Base-by-base conservation (phyloP, 805 yeast genomes). In the Suhomyces prunicola region DNA sequence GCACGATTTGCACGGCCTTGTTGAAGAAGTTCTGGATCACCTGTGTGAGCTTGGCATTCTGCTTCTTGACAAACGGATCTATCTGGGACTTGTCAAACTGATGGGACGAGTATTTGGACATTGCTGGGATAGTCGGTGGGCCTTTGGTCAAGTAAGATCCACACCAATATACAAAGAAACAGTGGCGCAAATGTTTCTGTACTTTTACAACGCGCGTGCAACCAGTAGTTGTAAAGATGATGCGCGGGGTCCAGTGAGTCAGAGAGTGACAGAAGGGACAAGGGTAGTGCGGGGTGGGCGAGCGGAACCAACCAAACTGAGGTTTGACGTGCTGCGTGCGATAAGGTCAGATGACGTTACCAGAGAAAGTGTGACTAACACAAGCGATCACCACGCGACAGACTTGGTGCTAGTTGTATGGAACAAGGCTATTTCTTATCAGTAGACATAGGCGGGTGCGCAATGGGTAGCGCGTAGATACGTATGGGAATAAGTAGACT, bases 11-110 rank as follows among this genome's bases (percentile, higher is more conserved):
- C 17, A 86, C 82, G 1, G 88, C 74, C 62, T 85, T 86, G 45
- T 80, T 65, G 60, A 86, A 87, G 77, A 86, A 87, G 70, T 83
- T 84, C 64, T 83, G 79, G 31, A 79, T 74, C 56, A 80, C 77
- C 61, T 76, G 79, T 12, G 68, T 60, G 45, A 74, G 64, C 57
- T 76, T 76, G 45, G 71, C 61, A 51, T 66, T 67, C 54, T 72
- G 61, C 51, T 59, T 58, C 52, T 52, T 52, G 27, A 48, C 46
- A 29, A 52, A 52, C 27, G 54, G 51, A 36, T 57, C 60, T 33
- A 52, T 45, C 50, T 51, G 53, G 47, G 33, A 22, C 41, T 46
- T 46, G 15, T 29, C 41, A 13, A 46, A 13, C 45, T 10, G 45
- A n/a, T 23, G 46, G 13, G 46, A 31, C 31, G 46, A 42, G 10